Conservation (phyloP, 148 eudicot genomes). For the Chenopodium quinoa region DNA sequence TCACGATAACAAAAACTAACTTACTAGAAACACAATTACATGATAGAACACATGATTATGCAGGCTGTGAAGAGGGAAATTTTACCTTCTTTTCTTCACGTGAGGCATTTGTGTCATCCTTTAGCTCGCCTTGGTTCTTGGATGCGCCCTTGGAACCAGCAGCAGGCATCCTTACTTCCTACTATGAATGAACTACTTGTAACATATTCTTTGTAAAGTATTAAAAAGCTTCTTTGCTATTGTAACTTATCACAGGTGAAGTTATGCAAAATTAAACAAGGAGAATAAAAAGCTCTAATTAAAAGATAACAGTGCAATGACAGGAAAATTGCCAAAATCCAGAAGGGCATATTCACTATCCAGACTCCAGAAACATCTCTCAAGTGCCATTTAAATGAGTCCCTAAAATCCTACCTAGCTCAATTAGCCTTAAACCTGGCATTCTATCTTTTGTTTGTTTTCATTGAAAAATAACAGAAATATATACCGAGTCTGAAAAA, state of each 20-base stretch:
- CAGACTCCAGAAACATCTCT: neutral
- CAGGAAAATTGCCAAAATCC: neutral
- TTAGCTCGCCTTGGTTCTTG: constrained; percentile 81
- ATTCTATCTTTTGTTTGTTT: neutral
- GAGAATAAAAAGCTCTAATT: neutral
- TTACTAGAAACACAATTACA: constrained; percentile 1
- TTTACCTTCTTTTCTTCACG: constrained; percentile 87
- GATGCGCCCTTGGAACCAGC: constrained; percentile 91
- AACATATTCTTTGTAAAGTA: constrained; percentile 12
- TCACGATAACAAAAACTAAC: neutral
- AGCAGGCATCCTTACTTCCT: constrained; percentile 99
- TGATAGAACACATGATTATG: neutral
- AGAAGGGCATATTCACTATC: neutral
- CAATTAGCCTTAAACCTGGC: neutral
- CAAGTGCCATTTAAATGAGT: neutral
- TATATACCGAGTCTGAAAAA: neutral
- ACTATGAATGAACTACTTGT: constrained; percentile 29
- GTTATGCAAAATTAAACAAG: neutral
- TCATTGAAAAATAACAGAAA: neutral
- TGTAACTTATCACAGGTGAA: neutral
- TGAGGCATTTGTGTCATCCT: constrained; percentile 86
- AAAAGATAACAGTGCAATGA: neutral
- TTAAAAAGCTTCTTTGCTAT: neutral
- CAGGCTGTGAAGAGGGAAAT: neutral
- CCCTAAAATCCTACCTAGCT: neutral